These are phyloP conservation scores for Massariosphaeria phaeospora DNA, from an alignment of 495 filamentous ascomycete genomes.

Conservation along the genomic window DNA sequence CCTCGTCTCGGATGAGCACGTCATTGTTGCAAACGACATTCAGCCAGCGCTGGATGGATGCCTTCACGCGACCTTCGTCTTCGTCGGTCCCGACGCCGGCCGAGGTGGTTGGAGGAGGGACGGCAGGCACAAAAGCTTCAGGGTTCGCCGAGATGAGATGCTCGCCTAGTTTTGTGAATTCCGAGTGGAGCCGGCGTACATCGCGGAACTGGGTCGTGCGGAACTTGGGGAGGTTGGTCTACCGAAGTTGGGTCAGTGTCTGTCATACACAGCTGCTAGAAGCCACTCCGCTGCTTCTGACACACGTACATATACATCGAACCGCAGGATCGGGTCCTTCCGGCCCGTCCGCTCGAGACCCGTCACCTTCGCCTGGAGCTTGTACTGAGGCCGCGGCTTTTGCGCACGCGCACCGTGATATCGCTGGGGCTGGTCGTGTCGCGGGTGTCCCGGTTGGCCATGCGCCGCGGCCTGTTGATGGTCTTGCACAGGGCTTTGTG, in stretches of 20 bases:
- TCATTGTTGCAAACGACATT: slow-evolving; percentile 89
- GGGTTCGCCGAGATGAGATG: slow-evolving; percentile 94
- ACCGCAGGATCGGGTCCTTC: slow-evolving; percentile 91
- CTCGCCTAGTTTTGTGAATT: slow-evolving; percentile 90
- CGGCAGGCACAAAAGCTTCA: slow-evolving; percentile 94
- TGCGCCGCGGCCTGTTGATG: slow-evolving; percentile 42
- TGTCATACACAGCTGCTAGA: no score
- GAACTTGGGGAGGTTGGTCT: slow-evolving; percentile 98
- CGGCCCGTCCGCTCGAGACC: slow-evolving; percentile 86
- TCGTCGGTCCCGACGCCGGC: slow-evolving; percentile 96
- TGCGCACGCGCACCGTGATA: slow-evolving; percentile 42
- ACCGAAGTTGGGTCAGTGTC: not conserved
- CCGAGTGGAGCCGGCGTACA: slow-evolving; percentile 87
- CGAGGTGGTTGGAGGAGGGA: slow-evolving; percentile 83
- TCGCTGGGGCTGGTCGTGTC: slow-evolving; percentile 42
- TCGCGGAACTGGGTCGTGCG: slow-evolving; percentile 97
- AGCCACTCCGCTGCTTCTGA: no score
- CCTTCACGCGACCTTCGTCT: slow-evolving; percentile 85
- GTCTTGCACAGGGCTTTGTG: slow-evolving; percentile 41
- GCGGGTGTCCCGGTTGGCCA: slow-evolving; percentile 44
- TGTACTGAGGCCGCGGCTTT: slow-evolving; percentile 59
- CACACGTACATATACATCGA: slow-evolving; percentile 91
- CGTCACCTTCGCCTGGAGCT: slow-evolving; percentile 88
- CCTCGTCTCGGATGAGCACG: slow-evolving; percentile 87
- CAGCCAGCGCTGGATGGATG: slow-evolving; percentile 87